Evolutionary conservation across 1,284 basidiomycete genomes (phyloP).

Genomic region (Marasmius tenuissimus): DNA sequence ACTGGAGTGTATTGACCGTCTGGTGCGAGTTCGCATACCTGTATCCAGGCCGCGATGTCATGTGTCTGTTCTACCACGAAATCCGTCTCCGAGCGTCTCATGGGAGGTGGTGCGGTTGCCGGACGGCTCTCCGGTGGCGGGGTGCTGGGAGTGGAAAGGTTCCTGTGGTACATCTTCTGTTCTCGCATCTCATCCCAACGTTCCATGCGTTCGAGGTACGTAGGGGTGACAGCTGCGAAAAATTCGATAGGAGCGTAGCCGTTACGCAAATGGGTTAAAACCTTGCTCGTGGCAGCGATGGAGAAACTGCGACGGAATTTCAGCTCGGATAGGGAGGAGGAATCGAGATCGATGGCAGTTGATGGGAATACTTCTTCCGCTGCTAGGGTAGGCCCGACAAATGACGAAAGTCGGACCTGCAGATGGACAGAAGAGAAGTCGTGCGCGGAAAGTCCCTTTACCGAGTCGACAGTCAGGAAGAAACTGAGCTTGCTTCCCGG

Average conservation of each 20-base stretch:
- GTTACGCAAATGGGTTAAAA: slow-evolving; percentile 68
- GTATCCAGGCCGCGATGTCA: slow-evolving; percentile 85
- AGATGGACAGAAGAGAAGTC: slow-evolving; percentile 85
- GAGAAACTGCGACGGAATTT: slow-evolving; percentile 82
- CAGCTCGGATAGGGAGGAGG: slow-evolving; percentile 72
- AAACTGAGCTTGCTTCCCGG: slow-evolving; percentile 81
- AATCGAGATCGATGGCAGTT: slow-evolving; percentile 69
- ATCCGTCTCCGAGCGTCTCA: slow-evolving; percentile 89
- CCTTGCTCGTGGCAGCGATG: slow-evolving; percentile 72
- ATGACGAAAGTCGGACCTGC: slow-evolving; percentile 81
- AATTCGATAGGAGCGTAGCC: slow-evolving; percentile 87
- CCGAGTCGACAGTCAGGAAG: slow-evolving; percentile 79
- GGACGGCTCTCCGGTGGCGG: slow-evolving; percentile 34
- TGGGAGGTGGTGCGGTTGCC: slow-evolving; percentile 59
- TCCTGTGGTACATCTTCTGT: slow-evolving; percentile 45
- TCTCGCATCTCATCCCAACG: slow-evolving; percentile 91
- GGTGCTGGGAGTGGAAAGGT: slow-evolving; percentile 28
- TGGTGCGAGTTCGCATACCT: slow-evolving; percentile 85
- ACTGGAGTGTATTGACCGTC: slow-evolving; percentile 86
- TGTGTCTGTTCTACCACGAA: slow-evolving; percentile 89
- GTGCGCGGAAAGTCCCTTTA: slow-evolving; percentile 84
- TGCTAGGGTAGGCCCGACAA: slow-evolving; percentile 67
- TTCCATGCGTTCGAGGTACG: slow-evolving; percentile 85
- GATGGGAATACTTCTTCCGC: slow-evolving; percentile 87
- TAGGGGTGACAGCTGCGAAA: slow-evolving; percentile 78